Evolutionary conservation across 495 filamentous ascomycete species (phyloP).

Genomic region (Cercophora samala): DNA sequence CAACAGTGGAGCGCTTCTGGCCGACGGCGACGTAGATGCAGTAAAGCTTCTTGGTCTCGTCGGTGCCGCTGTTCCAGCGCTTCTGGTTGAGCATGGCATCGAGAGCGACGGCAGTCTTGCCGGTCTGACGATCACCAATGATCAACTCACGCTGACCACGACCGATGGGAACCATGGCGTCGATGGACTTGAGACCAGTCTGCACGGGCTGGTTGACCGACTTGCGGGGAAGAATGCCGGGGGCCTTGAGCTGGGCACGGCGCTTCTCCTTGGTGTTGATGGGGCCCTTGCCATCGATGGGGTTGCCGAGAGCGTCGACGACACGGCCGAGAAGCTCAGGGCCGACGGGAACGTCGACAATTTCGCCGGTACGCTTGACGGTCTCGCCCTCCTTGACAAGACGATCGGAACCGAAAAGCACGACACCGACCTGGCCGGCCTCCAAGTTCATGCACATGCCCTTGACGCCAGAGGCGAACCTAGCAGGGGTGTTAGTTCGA

Average conservation of each 20-base stretch:
- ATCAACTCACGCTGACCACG: conserved; percentile 99
- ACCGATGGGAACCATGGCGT: conserved; percentile 99
- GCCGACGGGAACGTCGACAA: conserved; percentile 97
- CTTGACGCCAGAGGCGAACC: conserved; percentile 99
- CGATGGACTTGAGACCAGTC: conserved; percentile 98
- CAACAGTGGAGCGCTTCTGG: conserved; percentile 99
- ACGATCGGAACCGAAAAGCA: conserved; percentile 99
- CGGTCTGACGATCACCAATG: conserved; percentile 99
- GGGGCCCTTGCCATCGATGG: conserved; percentile 98
- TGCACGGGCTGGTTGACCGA: conserved; percentile 99
- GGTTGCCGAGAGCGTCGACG: conserved; percentile 96
- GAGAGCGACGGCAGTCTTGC: conserved; percentile 98
- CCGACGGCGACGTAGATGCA: conserved; percentile 98
- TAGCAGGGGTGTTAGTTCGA: conserved; percentile 37
- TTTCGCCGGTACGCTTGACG: conserved; percentile 98
- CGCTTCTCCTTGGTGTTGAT: conserved; percentile 86
- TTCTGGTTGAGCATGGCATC: conserved; percentile 99
- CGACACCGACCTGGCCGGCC: conserved; percentile 99
- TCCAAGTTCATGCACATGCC: conserved; percentile 99
- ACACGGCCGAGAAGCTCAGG: conserved; percentile 93
- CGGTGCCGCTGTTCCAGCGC: conserved; percentile 86
- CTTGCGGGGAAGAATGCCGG: conserved; percentile 91
- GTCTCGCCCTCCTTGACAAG: conserved; percentile 99
- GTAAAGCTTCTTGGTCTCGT: conserved; percentile 98
- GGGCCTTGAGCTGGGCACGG: conserved; percentile 98